Base-by-base conservation (phyloP, 768 basidiomycete genomes). In the Boletus rubescentipes region DNA sequence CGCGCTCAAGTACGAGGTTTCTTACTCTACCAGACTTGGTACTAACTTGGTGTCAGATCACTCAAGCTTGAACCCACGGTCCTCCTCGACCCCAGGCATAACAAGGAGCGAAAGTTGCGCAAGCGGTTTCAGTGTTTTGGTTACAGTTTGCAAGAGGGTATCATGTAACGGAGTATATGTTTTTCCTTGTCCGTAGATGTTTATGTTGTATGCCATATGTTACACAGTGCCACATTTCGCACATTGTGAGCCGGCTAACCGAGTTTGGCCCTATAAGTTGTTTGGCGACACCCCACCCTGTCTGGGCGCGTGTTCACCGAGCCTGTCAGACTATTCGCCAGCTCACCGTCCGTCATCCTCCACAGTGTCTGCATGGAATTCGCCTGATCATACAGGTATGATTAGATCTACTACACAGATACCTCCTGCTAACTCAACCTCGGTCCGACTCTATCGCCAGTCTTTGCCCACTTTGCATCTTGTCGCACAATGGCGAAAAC, bases 401-500 rank as follows among this genome's bases (percentile, higher is more conserved):
- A 60, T 44, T 53, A 51, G 43, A 30, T 56, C 53, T 34, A 14
- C 32, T 29, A 20, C 21, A 2, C 46, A 35, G 32, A 8, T 15
- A 23, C 47, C 16, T 43, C 46, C 47, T 32, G n/a, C 46, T 38
- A 39, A 48, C 55, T 38, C 11, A 59, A 35, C 39, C 49, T 47
- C 53, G 42, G 37, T 36, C 38, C 40, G 44, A 35, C 46, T 12
- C 42, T 29, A 12, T 26, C 42, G 51, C 18, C 42, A 61, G 64
- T 65, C 67, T 39, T 65, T 44, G 23, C 60, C 70, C 39, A 37
- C 47, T 38, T 34, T 45, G 49, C 55, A 60, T 54, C 54, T 46
- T 47, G 59, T 59, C 61, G 55, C 60, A 74, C 72, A 67, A 88
- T 90, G 85, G 84, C 87, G 58, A 84, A 83, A 79, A 88, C 84